These are phyloP conservation scores for Tetrahymena malaccensis DNA, from an alignment of 73 alveolate species.

Conservation along the genomic window DNA sequence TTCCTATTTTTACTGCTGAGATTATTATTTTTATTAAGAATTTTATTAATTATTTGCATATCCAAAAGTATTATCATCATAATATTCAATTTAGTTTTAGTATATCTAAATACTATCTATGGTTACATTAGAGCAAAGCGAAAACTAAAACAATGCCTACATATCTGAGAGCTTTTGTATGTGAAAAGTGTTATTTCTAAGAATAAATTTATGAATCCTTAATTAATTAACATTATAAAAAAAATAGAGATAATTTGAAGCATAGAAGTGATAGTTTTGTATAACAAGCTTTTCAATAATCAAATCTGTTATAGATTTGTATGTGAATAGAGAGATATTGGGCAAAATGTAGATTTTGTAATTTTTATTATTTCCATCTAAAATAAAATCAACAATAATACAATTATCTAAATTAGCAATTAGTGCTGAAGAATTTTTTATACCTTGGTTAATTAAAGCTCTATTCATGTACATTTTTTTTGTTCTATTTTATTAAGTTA, in stretches of 20 bases:
- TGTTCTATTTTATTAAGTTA: background rate
- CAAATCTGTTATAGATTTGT: background rate
- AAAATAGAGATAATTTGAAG: background rate
- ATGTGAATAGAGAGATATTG: background rate
- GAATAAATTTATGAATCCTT: background rate
- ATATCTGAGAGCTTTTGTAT: background rate
- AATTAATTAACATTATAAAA: background rate
- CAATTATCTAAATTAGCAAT: background rate
- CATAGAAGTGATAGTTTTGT: background rate
- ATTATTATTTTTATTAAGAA: too few relatives aligned
- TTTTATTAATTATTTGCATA: background rate
- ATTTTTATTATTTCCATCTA: background rate
- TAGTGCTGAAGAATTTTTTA: background rate
- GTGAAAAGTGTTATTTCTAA: background rate
- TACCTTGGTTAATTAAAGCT: background rate
- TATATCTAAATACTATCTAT: background rate
- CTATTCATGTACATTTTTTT: background rate
- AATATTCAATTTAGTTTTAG: background rate
- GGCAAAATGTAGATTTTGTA: background rate
- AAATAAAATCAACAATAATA: background rate
- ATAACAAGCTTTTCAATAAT: background rate
- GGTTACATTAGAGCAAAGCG: background rate
- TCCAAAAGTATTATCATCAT: background rate
- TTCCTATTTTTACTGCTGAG: background rate
- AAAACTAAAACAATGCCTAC: background rate